Evolutionary conservation across 108 stramenopile genomes (phyloP), one percentile per base, ranked within the genome.

Genomic region (Phaeodactylum tricornutum): DNA sequence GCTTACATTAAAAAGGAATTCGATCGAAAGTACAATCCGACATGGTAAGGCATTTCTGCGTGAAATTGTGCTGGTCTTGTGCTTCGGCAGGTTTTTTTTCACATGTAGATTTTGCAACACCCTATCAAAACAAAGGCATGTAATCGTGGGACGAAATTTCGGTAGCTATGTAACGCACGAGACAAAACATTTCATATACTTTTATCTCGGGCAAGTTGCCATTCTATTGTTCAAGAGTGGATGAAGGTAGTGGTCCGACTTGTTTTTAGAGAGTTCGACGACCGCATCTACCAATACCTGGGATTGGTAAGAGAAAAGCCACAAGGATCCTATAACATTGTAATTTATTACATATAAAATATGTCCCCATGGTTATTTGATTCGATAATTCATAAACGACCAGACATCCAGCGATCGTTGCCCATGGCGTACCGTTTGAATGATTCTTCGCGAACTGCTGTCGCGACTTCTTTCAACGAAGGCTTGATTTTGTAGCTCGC

Each of bases 1-100:
- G 97, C 97, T 24, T 96, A 88, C 55, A 97, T 99, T 59, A 98
- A 99, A 69, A 98, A 98, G 64, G 98, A 99, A 72, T 99, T 99
- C 51, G 98, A 99, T 78, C 95, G 94, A 64, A 98, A 97, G 55
- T 89, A 97, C 79, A 90, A 78, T 50, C 96, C 98, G 24, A 99
- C 97, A 29, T 99, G 98, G 98, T 93, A 92, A 50, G 77, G 28
- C 9, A 23, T 56, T 49, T n/a, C n/a, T n/a, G n/a, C n/a, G n/a
- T n/a, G n/a, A n/a, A 24, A 1, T 43, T 24, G 24, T 17, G 14
- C 14, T 43, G 40, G 21, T 7, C 12, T 43, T 16, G 39, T 38
- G 12, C 33, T n/a, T 27, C 26, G 37, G 23, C 47, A 11, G 37
- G 23, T 43, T 27, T 2, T 26, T 14, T 29, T 43, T 47, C 26